Conservation (phyloP, 1,139 yeast species). For the Debaryomyces nepalensis region DNA sequence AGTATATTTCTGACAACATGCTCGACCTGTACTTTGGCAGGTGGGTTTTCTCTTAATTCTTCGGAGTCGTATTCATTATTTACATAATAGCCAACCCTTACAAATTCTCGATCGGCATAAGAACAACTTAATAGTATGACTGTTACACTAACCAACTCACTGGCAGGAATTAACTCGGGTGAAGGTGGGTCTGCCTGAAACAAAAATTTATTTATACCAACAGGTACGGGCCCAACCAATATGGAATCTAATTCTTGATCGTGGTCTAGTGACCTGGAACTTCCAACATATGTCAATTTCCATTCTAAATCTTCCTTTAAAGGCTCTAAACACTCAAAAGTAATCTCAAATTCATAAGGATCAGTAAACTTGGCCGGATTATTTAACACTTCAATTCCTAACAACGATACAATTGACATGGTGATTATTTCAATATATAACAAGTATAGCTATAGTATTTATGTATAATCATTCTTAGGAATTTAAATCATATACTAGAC, state of each 20-base stretch:
- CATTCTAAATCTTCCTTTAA: slow-evolving; percentile 93
- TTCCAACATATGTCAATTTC: slow-evolving; percentile 96
- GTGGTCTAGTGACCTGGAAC: slow-evolving; percentile 89
- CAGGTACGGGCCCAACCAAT: slow-evolving; percentile 97
- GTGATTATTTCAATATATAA: neutral
- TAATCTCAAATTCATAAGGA: slow-evolving; percentile 94
- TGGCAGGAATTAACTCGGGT: slow-evolving; percentile 93
- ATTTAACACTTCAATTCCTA: slow-evolving; percentile 89
- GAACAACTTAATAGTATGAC: slow-evolving; percentile 92
- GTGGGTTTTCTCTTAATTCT: slow-evolving; percentile 92
- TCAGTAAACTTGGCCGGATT: slow-evolving; percentile 95
- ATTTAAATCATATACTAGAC: slow-evolving; percentile 1
- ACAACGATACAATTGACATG: slow-evolving; percentile 93
- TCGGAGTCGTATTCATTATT: slow-evolving; percentile 95
- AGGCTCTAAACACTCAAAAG: slow-evolving; percentile 95
- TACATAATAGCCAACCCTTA: slow-evolving; percentile 95
- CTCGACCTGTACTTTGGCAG: slow-evolving; percentile 90
- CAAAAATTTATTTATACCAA: slow-evolving; percentile 90
- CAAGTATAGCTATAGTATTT: neutral
- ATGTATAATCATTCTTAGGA: neutral
- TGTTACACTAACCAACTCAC: slow-evolving; percentile 92
- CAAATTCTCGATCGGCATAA: slow-evolving; percentile 92
- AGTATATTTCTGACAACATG: slow-evolving; percentile 91
- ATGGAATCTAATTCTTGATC: slow-evolving; percentile 96
- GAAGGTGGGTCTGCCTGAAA: slow-evolving; percentile 97